A percentile compares a stretch with the other conserved stretches of the same genome.
Evolutionary conservation across 495 filamentous ascomycete genomes (phyloP).

Genomic region (Penicillium daleae): DNA sequence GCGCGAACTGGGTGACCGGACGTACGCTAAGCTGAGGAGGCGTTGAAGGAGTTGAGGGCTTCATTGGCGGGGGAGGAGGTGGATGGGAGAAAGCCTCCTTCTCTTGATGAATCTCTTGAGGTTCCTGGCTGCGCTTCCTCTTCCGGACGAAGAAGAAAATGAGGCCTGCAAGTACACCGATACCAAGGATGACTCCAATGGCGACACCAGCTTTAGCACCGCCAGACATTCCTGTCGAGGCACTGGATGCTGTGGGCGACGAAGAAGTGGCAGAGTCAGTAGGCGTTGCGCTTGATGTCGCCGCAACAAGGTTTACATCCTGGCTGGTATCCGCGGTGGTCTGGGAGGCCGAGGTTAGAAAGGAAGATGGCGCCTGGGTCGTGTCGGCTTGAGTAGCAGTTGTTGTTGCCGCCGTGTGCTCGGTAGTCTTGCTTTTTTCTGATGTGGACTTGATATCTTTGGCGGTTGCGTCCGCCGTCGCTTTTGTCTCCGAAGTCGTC

Average conservation of each 20-base stretch:
- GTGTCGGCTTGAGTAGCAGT: slow-evolving; percentile 5
- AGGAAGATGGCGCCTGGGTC: slow-evolving; percentile 12
- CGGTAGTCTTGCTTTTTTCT: slow-evolving; percentile 4
- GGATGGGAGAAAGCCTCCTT: slow-evolving; percentile 43
- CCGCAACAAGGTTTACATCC: slow-evolving; percentile 19
- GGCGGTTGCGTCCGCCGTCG: slow-evolving; percentile 10
- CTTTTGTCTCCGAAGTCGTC: slow-evolving; percentile 11
- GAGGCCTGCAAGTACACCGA: slow-evolving; percentile 63
- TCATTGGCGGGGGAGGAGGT: slow-evolving; percentile 40
- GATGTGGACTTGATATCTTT: slow-evolving; percentile 11
- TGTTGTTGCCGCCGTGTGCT: slow-evolving; percentile 1
- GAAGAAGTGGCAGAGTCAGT: slow-evolving; percentile 23
- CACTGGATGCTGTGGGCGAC: slow-evolving; percentile 18
- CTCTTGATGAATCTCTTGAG: slow-evolving; percentile 50
- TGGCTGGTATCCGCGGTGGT: slow-evolving; percentile 19
- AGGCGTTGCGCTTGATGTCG: slow-evolving; percentile 19
- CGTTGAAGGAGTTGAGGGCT: slow-evolving; percentile 49
- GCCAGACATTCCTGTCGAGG: slow-evolving; percentile 22
- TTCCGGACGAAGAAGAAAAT: slow-evolving; percentile 69
- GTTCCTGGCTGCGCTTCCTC: slow-evolving; percentile 63
- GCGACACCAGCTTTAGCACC: slow-evolving; percentile 83
- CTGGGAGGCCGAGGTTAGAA: slow-evolving; percentile 27
- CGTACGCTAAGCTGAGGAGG: slow-evolving; percentile 85
- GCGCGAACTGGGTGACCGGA: slow-evolving; percentile 85
- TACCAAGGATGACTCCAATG: slow-evolving; percentile 71